Conservation (phyloP, 2,329 filamentous ascomycete genomes). For the Albifimbria verrucaria region DNA sequence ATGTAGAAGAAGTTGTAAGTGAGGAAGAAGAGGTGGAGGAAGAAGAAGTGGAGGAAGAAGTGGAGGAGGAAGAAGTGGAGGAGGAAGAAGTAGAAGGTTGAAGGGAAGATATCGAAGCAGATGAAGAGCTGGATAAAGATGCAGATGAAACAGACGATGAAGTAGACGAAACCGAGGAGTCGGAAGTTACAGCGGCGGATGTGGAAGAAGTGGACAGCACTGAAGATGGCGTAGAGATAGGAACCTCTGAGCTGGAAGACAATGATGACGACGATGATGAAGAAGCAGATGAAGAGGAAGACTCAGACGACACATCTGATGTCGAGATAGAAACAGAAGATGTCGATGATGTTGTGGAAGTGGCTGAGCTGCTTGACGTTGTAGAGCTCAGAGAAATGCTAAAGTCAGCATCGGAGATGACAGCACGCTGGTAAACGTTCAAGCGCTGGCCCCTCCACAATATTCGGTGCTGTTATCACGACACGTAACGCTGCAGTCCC, state of each 20-base stretch:
- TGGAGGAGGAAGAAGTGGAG: neutral
- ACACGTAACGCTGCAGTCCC: neutral
- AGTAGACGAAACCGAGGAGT: neutral
- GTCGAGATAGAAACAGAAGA: neutral
- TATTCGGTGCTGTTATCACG: neutral
- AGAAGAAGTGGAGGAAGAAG: neutral
- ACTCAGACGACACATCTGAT: no score
- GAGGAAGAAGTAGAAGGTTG: neutral
- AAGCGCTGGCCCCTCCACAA: constrained; percentile 2
- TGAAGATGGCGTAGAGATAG: no score
- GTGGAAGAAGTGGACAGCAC: neutral
- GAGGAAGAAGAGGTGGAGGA: neutral
- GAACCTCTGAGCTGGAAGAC: no score
- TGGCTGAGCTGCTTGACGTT: neutral
- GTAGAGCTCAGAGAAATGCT: neutral
- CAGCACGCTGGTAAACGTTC: neutral
- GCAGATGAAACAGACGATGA: neutral
- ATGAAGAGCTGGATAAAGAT: neutral
- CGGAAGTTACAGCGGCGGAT: neutral
- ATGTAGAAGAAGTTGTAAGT: neutral
- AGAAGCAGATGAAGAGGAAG: neutral
- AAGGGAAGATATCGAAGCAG: neutral
- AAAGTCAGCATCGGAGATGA: neutral
- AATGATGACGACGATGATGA: neutral
- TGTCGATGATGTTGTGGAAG: neutral